Base-by-base conservation (phyloP, 2,329 filamentous ascomycete species). In the Ophiostoma pallidulum region DNA sequence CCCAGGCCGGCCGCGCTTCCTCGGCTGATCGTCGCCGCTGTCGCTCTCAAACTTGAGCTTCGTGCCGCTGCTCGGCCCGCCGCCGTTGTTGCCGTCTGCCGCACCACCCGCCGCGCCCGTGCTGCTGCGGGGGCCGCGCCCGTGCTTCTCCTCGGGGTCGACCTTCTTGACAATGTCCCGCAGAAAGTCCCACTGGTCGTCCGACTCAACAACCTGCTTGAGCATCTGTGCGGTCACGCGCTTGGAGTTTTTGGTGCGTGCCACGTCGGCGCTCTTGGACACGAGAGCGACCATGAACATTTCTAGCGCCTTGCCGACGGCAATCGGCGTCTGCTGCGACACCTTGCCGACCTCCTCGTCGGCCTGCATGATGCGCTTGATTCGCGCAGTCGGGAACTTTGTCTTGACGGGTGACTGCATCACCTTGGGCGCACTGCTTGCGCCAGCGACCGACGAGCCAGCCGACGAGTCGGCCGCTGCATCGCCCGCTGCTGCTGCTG, bases 331-430 rank as follows among this genome's bases (percentile, higher is more conserved):
- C 52, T 97, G 92, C 66, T 98, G 92, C 4, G 92, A 90, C 9
- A 98, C 92, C 68, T 98, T 98, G 53, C 92, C 92, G 0, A 98
- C 90, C 63, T 98, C 92, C 62, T 98, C 92, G 61, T 98, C 92
- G 10, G 91, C 91, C 68, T 98, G 92, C 92, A 98, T 97, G 60
- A 98, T 97, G 44, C 92, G 82, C 74, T 98, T 98, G 71, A 98
- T 98, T 53, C 92, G 78, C 13, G 92, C 92, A 28, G 94, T 94
- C 1, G 92, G 92, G 60, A 98, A 98, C 60, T 96, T 96, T 29
- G 91, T 97, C 66, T 80, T 86, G 58, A 98, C 88, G 37, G 88
- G 74, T 65, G 68, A 95, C 68, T 64, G 77, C 64, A 68, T 80
- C 57, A 78, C 66, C 37, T 22, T 31, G 48, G 44, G 53, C 56